Evolutionary conservation across 73 alveolate species (phyloP).

Genomic region (Paramecium caudatum): DNA sequence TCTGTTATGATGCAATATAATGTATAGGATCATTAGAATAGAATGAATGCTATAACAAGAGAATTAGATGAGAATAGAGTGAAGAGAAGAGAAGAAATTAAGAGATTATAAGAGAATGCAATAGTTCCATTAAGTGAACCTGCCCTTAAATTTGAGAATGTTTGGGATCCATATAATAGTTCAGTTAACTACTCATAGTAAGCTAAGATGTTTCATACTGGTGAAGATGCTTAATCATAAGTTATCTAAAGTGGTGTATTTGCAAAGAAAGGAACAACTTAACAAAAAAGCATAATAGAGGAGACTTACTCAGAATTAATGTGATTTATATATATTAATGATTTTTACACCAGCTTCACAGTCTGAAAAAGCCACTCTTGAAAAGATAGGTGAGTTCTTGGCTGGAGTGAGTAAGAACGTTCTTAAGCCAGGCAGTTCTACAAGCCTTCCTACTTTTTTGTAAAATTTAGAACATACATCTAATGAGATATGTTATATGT

Average conservation of each 20-base stretch:
- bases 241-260: slow-evolving; percentile 61
- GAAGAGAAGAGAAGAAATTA: slow-evolving; percentile 73
- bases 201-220: slow-evolving; percentile 14
- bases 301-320: slow-evolving; percentile 36
- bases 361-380: slow-evolving; percentile 3
- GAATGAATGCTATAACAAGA: neutral
- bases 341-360: slow-evolving; percentile 47
- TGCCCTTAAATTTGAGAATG: slow-evolving; percentile 70
- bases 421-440: slow-evolving; percentile 32
- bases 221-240: slow-evolving; percentile 62
- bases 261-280: slow-evolving; percentile 6
- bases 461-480: slow-evolving; percentile 33
- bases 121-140: slow-evolving; percentile 33
- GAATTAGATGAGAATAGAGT: slow-evolving; percentile 66
- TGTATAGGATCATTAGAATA: slow-evolving; percentile 9
- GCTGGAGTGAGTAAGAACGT: slow-evolving; percentile 10
- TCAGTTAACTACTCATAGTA: slow-evolving; percentile 66
- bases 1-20: neutral
- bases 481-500: slow-evolving; percentile 27
- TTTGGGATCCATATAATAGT: slow-evolving; percentile 72
- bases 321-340: slow-evolving; percentile 35
- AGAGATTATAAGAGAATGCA: slow-evolving; percentile 52
- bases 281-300: neutral
- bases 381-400: slow-evolving; percentile 2
- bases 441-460: neutral